Evolutionary conservation across 306 rosid species (phyloP), one percentile per base, ranked within the genome.

Genomic region (Hippophae rhamnoides): DNA sequence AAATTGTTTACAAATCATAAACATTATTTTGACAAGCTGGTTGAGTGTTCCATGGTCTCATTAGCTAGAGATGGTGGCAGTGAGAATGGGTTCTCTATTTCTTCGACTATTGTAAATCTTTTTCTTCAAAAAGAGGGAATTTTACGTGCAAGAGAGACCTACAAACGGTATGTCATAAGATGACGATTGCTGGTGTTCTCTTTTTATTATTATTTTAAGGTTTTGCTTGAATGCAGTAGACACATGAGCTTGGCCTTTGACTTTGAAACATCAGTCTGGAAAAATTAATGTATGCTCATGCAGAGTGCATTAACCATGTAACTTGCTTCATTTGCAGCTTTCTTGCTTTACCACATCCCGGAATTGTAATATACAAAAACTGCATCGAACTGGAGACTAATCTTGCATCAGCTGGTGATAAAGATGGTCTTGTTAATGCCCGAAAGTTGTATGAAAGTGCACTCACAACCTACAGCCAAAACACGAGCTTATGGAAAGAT

Each of bases 321-420:
- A 26, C 11, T 13, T 61, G 60, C 66, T 81, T 54, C 60, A 53
- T 64, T 69, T 79, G 71, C 96, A 92, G 99, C 59, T 92, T 71
- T 78, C 76, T 77, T 44, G 83, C 84, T 68, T 71, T 88, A 60
- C 95, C 96, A 23, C 96, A 59, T 76, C 93, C 99, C 0, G 93
- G 99, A 67, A 86, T 87, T 68, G 88, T 73, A 47, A 45, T 80
- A 61, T 84, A 74, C 71, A 81, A 60, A 55, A 74, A 74, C n/a
- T 88, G 96, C 81, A 85, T 85, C 54, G 86, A 83, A 64, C 66
- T 92, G 72, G 96, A 92, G 80, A 67, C 82, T 66, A 84, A 84
- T 62, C 74, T 85, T 66, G 84, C 98, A 47, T 80, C 79, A 48
- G 54, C 46, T 13, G 89, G 96, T 54, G 82, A 81, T 66, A 87